Conservation (phyloP, 176 grass and related monocot species). For the Eremochloa ophiuroides region DNA sequence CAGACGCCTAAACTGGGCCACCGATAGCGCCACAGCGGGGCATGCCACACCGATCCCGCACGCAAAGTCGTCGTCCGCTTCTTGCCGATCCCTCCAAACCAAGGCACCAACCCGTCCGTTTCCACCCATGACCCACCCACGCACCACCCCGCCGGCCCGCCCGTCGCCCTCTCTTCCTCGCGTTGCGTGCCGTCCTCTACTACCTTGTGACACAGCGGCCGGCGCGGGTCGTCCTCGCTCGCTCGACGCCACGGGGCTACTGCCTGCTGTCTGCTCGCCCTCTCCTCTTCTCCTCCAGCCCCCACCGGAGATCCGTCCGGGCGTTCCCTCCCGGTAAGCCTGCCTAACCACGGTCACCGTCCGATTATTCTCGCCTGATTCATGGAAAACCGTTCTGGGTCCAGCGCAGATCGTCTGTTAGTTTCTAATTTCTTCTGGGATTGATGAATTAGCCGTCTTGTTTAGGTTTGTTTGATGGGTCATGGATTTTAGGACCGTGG, state of each 20-base stretch:
- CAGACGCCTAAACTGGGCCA: too few relatives aligned
- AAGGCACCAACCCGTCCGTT: too few relatives aligned
- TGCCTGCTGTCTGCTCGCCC: neutral
- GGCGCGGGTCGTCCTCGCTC: neutral
- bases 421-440: neutral
- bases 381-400: neutral
- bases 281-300: neutral
- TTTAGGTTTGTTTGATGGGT: neutral
- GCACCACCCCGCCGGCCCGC: neutral
- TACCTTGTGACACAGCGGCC: neutral
- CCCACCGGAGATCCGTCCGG: neutral
- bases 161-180: neutral
- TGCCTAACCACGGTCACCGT: neutral
- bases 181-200: neutral
- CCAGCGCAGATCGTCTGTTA: too few relatives aligned
- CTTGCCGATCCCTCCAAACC: neutral
- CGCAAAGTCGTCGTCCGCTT: slow-evolving; percentile 1
- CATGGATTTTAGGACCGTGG: neutral
- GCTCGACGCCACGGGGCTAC: neutral
- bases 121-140: neutral
- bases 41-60: too few relatives aligned
- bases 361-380: neutral
- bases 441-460: neutral
- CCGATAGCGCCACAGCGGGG: too few relatives aligned
- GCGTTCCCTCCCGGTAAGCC: slow-evolving; percentile 15